phyloP scores from a whole-genome alignment of 1,284 basidiomycete genomes.

The Cutaneotrichosporon mucoides region DNA sequence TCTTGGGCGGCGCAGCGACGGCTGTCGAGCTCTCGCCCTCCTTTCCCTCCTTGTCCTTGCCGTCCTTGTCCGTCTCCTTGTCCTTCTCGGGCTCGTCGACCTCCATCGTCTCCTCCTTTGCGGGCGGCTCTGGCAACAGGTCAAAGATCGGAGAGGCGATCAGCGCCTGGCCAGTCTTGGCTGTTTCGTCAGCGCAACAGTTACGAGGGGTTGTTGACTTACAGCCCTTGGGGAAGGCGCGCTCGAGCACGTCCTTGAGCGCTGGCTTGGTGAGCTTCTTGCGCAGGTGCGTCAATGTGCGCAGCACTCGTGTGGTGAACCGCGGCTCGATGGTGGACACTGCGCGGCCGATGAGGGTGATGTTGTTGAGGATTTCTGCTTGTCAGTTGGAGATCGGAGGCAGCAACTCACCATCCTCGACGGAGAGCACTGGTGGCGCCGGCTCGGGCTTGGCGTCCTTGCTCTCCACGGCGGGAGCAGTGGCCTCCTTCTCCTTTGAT shows the following conservation, averaged over 20 bases:
- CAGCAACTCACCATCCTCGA: slow-evolving; percentile 32
- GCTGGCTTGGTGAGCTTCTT: slow-evolving; percentile 66
- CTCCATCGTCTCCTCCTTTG: slow-evolving; percentile 28
- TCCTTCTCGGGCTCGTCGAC: slow-evolving; percentile 21
- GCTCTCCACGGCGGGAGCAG: background rate
- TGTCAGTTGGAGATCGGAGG: slow-evolving; percentile 3
- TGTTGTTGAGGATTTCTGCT: slow-evolving; percentile 77
- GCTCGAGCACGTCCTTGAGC: slow-evolving; percentile 68
- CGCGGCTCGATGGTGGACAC: slow-evolving; percentile 88
- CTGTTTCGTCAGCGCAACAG: slow-evolving; percentile 14
- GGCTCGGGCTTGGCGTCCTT: slow-evolving; percentile 10
- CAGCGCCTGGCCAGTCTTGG: slow-evolving; percentile 42
- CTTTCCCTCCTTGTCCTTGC: slow-evolving; percentile 10
- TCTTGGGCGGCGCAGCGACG: slow-evolving; percentile 21
- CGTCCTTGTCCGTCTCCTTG: slow-evolving; percentile 17
- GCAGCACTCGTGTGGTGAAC: slow-evolving; percentile 83
- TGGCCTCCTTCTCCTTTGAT: slow-evolving; percentile 11
- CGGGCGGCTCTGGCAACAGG: slow-evolving; percentile 35
- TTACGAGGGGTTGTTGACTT: slow-evolving; percentile 13
- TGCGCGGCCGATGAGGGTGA: slow-evolving; percentile 78
- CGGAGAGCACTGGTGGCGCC: slow-evolving; percentile 20
- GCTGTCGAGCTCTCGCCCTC: slow-evolving; percentile 2
- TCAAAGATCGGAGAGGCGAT: slow-evolving; percentile 34
- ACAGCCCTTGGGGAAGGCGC: slow-evolving; percentile 62
- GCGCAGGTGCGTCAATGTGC: slow-evolving; percentile 73